Evolutionary conservation across 768 basidiomycete genomes (phyloP), one percentile per base, ranked within the genome.

Genomic region (Cystobasidium onofrii): DNA sequence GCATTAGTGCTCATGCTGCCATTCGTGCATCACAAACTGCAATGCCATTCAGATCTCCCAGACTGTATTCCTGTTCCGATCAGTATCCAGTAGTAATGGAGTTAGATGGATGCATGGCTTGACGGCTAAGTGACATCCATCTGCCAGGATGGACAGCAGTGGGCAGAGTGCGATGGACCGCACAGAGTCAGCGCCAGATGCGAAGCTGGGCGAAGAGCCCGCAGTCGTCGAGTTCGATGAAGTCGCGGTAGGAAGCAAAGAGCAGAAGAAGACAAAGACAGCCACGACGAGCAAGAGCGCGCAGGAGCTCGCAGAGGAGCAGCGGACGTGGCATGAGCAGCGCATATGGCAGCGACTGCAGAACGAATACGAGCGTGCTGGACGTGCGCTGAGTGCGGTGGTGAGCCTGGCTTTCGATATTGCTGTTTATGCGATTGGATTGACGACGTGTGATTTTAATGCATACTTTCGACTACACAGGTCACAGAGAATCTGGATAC

Each of bases 291-390:
- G 43, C 34, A 46, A 71, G 33, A 23, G 31, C 25, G 55, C 27
- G 27, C n/a, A 46, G n/a, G 76, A 77, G 64, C 71, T 71, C 50
- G 64, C 87, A 0, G 86, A 87, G 41, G 87, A 86, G 62, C 79
- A 90, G 2, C 79, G 82, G 34, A 83, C 87, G 82, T 89, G 89
- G 89, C 87, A 91, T 76, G 85, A 90, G 80, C 86, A 89, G 64
- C 86, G 91, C n/a, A 83, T 88, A 2, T 85, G 85, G 36, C 83
- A 88, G 71, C 86, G 85, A 78, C 82, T 92, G 64, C 83, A 84
- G 63, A 90, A 89, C 15, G 89, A 92, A 78, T 92, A 92, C 78
- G 88, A 92, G 82, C 87, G 87, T 25, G 85, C 86, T 7, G 85
- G 87, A 12, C 76, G 85, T 46, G 85, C 87, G 73, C 83, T 91